Evolutionary conservation across 345 rosid species (phyloP), one percentile per base, ranked within the genome.

Genomic region (Psidium friedrichsthalianum): DNA sequence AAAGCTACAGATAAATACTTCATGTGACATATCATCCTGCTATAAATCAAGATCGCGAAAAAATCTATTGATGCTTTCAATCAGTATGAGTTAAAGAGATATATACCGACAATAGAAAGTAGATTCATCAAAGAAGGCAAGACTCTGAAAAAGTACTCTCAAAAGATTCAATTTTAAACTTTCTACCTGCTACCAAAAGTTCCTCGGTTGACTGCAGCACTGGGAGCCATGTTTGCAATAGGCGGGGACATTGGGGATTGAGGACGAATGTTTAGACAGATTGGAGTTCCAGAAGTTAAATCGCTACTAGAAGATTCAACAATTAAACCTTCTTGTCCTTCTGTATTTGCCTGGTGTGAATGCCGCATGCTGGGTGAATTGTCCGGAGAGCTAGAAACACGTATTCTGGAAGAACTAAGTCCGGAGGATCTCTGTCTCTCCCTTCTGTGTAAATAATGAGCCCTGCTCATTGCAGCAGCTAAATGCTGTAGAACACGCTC

Each of bases 401-500:
- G 87, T 84, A 76, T 88, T 87, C 78, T 86, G 15, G 93, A 88
- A 49, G 90, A 87, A 89, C 89, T 89, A 86, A 82, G 83, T 44
- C 89, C 88, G 52, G 92, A 87, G 56, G 94, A 85, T 84, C 91
- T 89, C 80, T 85, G 95, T 83, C 84, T 85, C 59, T 93, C 98
- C 90, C 98, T 94, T 92, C 90, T 88, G 83, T 84, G 89, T 51
- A 91, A 76, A 88, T 91, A 86, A 78, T 86, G 92, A 86, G 91
- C 93, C 84, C 94, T 88, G 85, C 91, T 91, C 0, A 91, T 90
- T 84, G 93, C 91, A 87, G 91, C 92, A 81, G 95, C 92, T 83
- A 95, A 86, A 84, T 92, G 98, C 90, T 89, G 94, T 92, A 92
- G 87, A 85, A 95, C 88, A 21, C 84, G 91, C 84, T 94, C 98